Evolutionary conservation across 768 basidiomycete genomes (phyloP).

Genomic region (Mycena albidolilacea): DNA sequence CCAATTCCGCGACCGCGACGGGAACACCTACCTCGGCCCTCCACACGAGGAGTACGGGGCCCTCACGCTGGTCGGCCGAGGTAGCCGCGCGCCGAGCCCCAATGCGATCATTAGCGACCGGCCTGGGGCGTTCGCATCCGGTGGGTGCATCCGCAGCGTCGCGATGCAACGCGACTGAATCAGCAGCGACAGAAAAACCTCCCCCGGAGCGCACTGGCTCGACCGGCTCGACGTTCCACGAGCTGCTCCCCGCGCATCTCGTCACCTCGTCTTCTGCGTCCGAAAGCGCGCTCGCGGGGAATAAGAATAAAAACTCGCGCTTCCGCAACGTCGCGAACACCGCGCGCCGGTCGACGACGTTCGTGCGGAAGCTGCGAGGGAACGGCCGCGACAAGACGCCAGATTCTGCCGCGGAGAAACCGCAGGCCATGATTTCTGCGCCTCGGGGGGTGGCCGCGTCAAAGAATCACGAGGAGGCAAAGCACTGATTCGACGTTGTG

Average conservation of each 20-base stretch:
- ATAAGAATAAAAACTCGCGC: too few species aligned
- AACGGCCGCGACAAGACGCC: too few species aligned
- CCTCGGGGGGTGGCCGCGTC: too few species aligned
- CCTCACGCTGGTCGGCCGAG: slow-evolving; percentile 53
- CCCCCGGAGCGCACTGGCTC: neutral
- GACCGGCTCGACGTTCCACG: neutral
- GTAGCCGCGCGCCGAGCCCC: slow-evolving; percentile 15
- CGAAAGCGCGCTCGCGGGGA: too few species aligned
- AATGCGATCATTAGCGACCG: slow-evolving; percentile 21
- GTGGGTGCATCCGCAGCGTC: neutral
- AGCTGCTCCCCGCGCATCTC: neutral
- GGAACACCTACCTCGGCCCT: slow-evolving; percentile 59
- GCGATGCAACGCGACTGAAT: neutral
- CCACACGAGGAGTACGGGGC: slow-evolving; percentile 61
- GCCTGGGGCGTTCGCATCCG: slow-evolving; percentile 29
- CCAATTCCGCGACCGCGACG: slow-evolving; percentile 62
- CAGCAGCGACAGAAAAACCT: neutral
- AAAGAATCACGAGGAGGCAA: too few species aligned
- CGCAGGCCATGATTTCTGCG: too few species aligned
- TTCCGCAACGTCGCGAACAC: too few species aligned
- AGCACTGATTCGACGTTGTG: too few species aligned
- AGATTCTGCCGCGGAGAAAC: too few species aligned
- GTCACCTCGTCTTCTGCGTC: neutral
- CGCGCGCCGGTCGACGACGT: too few species aligned
- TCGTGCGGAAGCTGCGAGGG: too few species aligned